Evolutionary conservation across 306 rosid species (phyloP), one percentile per base, ranked within the genome.

Genomic region (Begonia peltatifolia): DNA sequence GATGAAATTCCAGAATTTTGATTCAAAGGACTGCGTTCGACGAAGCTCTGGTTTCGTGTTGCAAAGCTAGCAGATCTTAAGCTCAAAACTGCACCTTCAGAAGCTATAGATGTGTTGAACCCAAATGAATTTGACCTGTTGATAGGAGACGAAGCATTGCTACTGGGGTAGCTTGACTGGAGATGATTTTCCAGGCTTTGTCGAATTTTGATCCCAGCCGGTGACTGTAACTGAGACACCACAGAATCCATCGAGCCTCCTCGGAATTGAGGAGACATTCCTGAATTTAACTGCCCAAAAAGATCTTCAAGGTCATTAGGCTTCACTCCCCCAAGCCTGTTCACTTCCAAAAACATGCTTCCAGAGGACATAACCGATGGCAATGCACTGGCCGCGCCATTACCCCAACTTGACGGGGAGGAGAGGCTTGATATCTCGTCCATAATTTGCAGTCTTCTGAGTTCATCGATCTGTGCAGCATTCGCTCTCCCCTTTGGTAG

Each of bases 1-100:
- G 87, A 74, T 47, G 79, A 69, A 68, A 76, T n/a, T 52, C 74
- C 84, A 0, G 80, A 54, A 46, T 63, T 70, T 20, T 59, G 59
- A 56, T 63, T 87, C 30, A 35, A 63, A 20, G 43, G 59, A 11
- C 66, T 55, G 8, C 76, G 79, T 61, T 83, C 96, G 6, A 76
- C 58, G 58, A 83, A 79, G 71, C 94, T 81, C 61, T 79, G 92
- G 73, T 92, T 87, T 18, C 81, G 62, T 52, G 63, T 77, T 7
- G 87, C 68, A 35, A 84, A 81, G 12, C 84, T 81, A 59, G 77
- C 72, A 17, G 68, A 62, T 59, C 92, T 69, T 20, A 85, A 47
- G 68, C 72, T 74, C 51, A 74, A 58, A 38, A 61, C 75, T 12
- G 67, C 53, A 2, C 75, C 47, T 2, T 80, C 76, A 41, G 70